These are phyloP conservation scores for Arthrobotrys megalospora DNA, from an alignment of 2,329 filamentous ascomycete species.

Conservation along the genomic window DNA sequence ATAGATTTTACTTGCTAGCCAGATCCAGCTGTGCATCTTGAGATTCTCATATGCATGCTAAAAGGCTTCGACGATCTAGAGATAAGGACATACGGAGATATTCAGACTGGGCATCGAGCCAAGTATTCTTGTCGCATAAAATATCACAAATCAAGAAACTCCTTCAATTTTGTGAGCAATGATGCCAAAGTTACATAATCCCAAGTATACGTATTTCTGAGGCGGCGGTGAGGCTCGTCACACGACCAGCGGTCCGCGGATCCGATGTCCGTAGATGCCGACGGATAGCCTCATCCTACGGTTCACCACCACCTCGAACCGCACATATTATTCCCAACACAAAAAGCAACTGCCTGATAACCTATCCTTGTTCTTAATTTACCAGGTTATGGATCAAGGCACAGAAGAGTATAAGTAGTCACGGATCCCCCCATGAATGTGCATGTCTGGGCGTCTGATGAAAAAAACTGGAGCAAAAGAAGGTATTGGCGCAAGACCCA, in stretches of 20 bases:
- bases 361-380: constrained; percentile 14
- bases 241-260: constrained; percentile 54
- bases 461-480: constrained; percentile 12
- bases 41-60: not conserved
- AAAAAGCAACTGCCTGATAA: constrained; percentile 36
- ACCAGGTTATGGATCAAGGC: constrained; percentile 45
- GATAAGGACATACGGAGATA: constrained; percentile 33
- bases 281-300: constrained; percentile 59
- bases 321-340: constrained; percentile 48
- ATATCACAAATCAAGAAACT: constrained; percentile 9
- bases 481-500: constrained; percentile 22
- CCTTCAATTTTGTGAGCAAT: constrained; percentile 2
- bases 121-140: constrained; percentile 29
- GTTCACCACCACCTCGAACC: constrained; percentile 38
- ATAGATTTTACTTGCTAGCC: not conserved
- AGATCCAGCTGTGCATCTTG: constrained; percentile 10
- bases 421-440: constrained; percentile 24
- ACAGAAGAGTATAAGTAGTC: constrained; percentile 34
- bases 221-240: constrained; percentile 47
- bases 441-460: constrained; percentile 26
- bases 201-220: constrained; percentile 13
- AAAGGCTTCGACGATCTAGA: constrained; percentile 7
- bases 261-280: constrained; percentile 51
- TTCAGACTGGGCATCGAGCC: constrained; percentile 22
- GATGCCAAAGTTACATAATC: constrained; percentile 53